Conservation (phyloP, 441 rosid genomes). For the Populus hybrid region DNA sequence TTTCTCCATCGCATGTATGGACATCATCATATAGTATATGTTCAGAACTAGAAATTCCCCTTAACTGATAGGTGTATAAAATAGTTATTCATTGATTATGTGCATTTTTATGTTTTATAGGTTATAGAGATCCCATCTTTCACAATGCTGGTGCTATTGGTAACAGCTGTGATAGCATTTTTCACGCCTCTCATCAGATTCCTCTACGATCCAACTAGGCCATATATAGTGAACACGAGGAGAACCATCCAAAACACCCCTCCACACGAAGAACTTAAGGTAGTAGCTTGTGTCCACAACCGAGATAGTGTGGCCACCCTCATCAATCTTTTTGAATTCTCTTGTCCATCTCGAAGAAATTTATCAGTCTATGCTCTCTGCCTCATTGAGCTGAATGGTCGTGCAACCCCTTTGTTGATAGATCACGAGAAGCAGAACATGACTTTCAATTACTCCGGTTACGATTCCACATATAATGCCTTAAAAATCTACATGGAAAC, state of each 20-base stretch:
- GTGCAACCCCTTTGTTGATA: conserved; percentile 43
- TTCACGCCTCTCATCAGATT: conserved; percentile 42
- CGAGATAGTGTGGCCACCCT: conserved; percentile 35
- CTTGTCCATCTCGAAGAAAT: conserved; percentile 42
- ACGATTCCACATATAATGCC: conserved; percentile 38
- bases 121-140: conserved; percentile 25
- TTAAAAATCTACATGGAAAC: conserved; percentile 37
- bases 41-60: background rate
- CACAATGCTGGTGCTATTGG: conserved; percentile 38
- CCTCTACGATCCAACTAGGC: conserved; percentile 58
- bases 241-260: conserved; percentile 65
- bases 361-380: conserved; percentile 44
- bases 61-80: background rate
- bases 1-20: background rate
- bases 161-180: conserved; percentile 27
- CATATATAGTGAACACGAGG: conserved; percentile 52
- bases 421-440: conserved; percentile 31
- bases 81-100: background rate
- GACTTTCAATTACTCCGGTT: background rate
- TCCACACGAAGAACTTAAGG: conserved; percentile 29
- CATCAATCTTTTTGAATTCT: conserved; percentile 47
- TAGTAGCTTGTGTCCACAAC: conserved; percentile 42
- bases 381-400: conserved; percentile 44
- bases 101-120: conserved; percentile 17
- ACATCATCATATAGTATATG: background rate